A percentile compares a stretch with the other conserved stretches of the same genome.
These are phyloP conservation scores for Desmodesmus armatus DNA, from an alignment of 139 green algal species.

Conservation along the genomic window DNA sequence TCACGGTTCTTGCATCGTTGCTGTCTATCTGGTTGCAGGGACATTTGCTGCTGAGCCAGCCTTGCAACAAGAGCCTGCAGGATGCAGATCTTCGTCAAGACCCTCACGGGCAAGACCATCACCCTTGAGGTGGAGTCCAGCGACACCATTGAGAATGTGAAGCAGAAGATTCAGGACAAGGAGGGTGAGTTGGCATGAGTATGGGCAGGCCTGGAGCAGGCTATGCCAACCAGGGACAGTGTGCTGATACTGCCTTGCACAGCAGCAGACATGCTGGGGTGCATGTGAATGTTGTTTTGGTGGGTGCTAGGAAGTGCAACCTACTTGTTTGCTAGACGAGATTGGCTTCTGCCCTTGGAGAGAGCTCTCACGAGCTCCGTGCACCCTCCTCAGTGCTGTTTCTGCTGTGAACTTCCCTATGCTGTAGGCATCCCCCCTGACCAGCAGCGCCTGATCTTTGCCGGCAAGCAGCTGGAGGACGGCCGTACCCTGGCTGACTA, in stretches of 20 bases:
- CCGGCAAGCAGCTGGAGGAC: slow-evolving; percentile 97
- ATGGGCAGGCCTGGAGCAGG: not conserved
- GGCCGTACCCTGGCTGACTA: slow-evolving; percentile 94
- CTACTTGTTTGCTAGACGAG: not conserved
- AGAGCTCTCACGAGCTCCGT: not conserved
- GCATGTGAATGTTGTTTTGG: not conserved
- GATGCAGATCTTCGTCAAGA: slow-evolving; percentile 93
- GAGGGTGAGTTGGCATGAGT: slow-evolving; percentile 60
- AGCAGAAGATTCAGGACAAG: slow-evolving; percentile 97
- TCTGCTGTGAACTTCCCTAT: not conserved
- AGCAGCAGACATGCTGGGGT: not conserved
- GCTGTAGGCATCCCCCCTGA: slow-evolving; percentile 87
- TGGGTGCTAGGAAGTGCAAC: not conserved
- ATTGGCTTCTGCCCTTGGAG: too few relatives aligned
- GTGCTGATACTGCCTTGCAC: not conserved
- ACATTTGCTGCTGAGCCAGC: not conserved
- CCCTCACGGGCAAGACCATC: slow-evolving; percentile 88
- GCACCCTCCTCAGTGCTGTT: not conserved
- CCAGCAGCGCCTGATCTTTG: slow-evolving; percentile 96
- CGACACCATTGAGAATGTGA: slow-evolving; percentile 92
- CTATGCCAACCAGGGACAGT: not conserved
- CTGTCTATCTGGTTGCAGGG: not conserved
- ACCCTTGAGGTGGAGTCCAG: slow-evolving; percentile 76
- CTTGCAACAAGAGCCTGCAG: slow-evolving; percentile 30
- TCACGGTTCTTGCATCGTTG: not conserved